These are phyloP conservation scores for Royoungia palumana DNA, from an alignment of 768 basidiomycete species.

Conservation along the genomic window DNA sequence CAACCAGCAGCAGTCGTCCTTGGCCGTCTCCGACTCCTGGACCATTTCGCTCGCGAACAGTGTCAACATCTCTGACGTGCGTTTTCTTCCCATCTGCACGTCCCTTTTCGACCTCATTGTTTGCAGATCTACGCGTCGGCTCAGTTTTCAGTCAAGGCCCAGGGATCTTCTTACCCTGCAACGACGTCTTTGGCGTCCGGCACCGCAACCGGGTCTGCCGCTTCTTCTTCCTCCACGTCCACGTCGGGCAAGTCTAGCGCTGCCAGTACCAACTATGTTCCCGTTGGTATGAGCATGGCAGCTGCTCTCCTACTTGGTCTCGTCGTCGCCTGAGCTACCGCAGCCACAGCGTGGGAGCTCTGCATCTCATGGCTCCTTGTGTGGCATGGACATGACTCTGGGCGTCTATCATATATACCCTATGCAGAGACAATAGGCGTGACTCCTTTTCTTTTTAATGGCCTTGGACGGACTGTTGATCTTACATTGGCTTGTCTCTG, in stretches of 20 bases:
- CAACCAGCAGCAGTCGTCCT: constrained; percentile 42
- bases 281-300: constrained; percentile 28
- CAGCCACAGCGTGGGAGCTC: constrained; percentile 4
- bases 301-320: constrained; percentile 27
- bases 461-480: not conserved
- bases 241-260: constrained; percentile 5
- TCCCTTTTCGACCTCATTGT: not conserved
- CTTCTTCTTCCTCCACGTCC: constrained; percentile 18
- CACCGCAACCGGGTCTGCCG: constrained; percentile 21
- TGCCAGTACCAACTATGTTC: constrained; percentile 20
- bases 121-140: constrained; percentile 56
- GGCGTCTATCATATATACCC: constrained; percentile 16
- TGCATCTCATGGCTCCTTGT: not conserved
- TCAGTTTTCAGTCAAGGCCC: constrained; percentile 58
- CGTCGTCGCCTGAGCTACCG: constrained; percentile 20
- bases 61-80: constrained; percentile 51
- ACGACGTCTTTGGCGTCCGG: constrained; percentile 29
- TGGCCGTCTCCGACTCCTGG: constrained; percentile 45
- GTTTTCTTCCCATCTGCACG: constrained; percentile 20
- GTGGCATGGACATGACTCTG: not conserved
- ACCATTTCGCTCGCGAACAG: constrained; percentile 47
- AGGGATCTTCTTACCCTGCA: constrained; percentile 51
- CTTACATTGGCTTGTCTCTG: not conserved
- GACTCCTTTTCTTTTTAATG: not conserved
- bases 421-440: constrained; percentile 7